Conservation (phyloP, 495 filamentous ascomycete genomes). For the Aspergillus mulundensis region DNA sequence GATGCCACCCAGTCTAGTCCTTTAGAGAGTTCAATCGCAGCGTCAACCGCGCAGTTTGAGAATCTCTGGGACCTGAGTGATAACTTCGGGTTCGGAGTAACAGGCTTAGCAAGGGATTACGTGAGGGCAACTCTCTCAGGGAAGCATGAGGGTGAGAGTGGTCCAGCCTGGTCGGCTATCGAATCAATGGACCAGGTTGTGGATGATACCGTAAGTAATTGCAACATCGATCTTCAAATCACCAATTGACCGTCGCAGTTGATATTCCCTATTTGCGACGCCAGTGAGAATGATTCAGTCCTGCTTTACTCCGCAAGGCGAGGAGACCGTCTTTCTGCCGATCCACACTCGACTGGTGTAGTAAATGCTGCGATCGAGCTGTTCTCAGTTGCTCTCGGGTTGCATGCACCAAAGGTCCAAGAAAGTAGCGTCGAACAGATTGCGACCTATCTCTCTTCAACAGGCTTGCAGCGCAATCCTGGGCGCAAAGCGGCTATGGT, state of each 20-base stretch:
- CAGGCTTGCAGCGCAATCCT: slow-evolving; percentile 75
- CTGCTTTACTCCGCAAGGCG: slow-evolving; percentile 61
- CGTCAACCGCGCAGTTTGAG: slow-evolving; percentile 84
- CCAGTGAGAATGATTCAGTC: slow-evolving; percentile 86
- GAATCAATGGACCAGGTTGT: slow-evolving; percentile 64
- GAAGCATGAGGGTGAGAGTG: slow-evolving; percentile 56
- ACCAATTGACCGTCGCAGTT: slow-evolving; percentile 32
- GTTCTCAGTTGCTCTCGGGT: slow-evolving; percentile 83
- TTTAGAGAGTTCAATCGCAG: slow-evolving; percentile 87
- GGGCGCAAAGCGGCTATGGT: slow-evolving; percentile 85
- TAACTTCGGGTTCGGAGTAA: slow-evolving; percentile 91
- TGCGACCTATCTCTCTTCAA: slow-evolving; percentile 75
- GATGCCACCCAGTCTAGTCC: slow-evolving; percentile 81
- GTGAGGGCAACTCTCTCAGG: slow-evolving; percentile 66
- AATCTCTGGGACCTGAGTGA: slow-evolving; percentile 92
- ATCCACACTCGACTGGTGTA: slow-evolving; percentile 87
- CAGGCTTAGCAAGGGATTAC: slow-evolving; percentile 76
- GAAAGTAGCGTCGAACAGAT: slow-evolving; percentile 94
- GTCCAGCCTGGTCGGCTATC: slow-evolving; percentile 57
- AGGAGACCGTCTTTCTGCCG: slow-evolving; percentile 53
- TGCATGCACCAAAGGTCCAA: slow-evolving; percentile 86
- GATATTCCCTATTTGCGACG: slow-evolving; percentile 72
- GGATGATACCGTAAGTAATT: slow-evolving; percentile 56
- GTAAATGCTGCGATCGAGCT: slow-evolving; percentile 90
- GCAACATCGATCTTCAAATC: not conserved